Conservation (phyloP, 345 rosid species). For the Hevea brasiliensis region DNA sequence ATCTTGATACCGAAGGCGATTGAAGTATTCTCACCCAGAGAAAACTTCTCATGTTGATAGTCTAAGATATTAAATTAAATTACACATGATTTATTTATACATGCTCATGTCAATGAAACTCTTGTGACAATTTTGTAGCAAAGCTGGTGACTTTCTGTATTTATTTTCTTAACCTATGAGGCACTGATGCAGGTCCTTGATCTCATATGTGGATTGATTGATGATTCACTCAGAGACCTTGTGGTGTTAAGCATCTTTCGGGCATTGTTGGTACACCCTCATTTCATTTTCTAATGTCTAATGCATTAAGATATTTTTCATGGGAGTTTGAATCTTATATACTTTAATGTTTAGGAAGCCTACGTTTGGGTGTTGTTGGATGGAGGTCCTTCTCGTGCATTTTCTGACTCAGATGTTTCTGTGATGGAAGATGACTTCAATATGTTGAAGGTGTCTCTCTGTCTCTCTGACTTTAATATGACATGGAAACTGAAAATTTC, state of each 20-base stretch:
- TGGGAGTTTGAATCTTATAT: slow-evolving; percentile 9
- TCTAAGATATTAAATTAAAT: not conserved
- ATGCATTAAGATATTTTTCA: not conserved
- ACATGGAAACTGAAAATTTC: not conserved
- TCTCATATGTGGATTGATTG: slow-evolving; percentile 69
- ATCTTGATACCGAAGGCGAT: no score
- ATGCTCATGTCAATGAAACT: not conserved
- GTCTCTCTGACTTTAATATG: not conserved
- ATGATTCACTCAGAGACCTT: slow-evolving; percentile 70
- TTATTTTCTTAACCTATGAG: slow-evolving; percentile 19
- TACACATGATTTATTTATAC: not conserved
- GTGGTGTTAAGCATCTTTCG: slow-evolving; percentile 79
- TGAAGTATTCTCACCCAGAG: no score
- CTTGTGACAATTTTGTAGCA: not conserved
- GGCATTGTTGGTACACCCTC: slow-evolving; percentile 58
- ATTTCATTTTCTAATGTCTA: slow-evolving; percentile 1
- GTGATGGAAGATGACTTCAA: slow-evolving; percentile 84
- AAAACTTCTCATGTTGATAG: no score
- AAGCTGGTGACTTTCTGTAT: not conserved
- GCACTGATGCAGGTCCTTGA: slow-evolving; percentile 65
- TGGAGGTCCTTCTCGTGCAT: slow-evolving; percentile 94
- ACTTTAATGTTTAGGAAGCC: slow-evolving; percentile 55
- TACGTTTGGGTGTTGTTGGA: slow-evolving; percentile 80
- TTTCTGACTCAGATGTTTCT: slow-evolving; percentile 67
- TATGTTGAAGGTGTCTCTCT: slow-evolving; percentile 55